A percentile compares a stretch with the other conserved stretches of the same genome.
Evolutionary conservation across 2,329 filamentous ascomycete species (phyloP).

Genomic region (Clathrospora elynae): DNA sequence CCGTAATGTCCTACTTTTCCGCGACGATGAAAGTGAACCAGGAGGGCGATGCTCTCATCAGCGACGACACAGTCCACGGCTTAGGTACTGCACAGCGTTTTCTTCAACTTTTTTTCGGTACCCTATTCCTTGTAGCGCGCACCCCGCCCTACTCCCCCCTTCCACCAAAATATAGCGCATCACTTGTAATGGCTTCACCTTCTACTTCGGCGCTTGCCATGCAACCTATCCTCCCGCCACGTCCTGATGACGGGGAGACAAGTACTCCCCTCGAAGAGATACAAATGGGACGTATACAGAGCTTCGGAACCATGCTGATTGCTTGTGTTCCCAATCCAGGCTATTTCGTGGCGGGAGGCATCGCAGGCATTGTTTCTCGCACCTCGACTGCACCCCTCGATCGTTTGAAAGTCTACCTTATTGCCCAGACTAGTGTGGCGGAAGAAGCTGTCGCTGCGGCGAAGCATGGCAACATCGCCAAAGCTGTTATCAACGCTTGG

Average conservation of each 20-base stretch:
- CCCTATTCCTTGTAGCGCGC: conserved; percentile 70
- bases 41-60: conserved; percentile 92
- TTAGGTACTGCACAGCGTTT: conserved; percentile 80
- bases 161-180: conserved; percentile 30
- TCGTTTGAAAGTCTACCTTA: conserved; percentile 94
- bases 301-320: conserved; percentile 59
- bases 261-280: conserved; percentile 34
- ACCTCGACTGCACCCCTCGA: conserved; percentile 96
- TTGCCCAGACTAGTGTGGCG: conserved; percentile 78
- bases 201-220: conserved; percentile 27
- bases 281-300: conserved; percentile 36
- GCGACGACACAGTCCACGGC: conserved; percentile 87
- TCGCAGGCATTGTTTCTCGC: conserved; percentile 91
- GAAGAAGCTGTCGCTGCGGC: conserved; percentile 67
- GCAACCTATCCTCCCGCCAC: conserved; percentile 46
- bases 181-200: conserved; percentile 36
- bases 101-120: conserved; percentile 77
- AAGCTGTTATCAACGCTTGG: conserved; percentile 68
- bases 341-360: conserved; percentile 95
- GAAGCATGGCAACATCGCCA: conserved; percentile 70
- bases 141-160: conserved; percentile 48
- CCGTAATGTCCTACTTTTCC: conserved; percentile 88
- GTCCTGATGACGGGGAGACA: conserved; percentile 36
- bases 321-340: conserved; percentile 79
- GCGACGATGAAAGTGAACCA: conserved; percentile 86